Conservation (phyloP, 2,329 filamentous ascomycete species). For the Aureobasidium sp. region DNA sequence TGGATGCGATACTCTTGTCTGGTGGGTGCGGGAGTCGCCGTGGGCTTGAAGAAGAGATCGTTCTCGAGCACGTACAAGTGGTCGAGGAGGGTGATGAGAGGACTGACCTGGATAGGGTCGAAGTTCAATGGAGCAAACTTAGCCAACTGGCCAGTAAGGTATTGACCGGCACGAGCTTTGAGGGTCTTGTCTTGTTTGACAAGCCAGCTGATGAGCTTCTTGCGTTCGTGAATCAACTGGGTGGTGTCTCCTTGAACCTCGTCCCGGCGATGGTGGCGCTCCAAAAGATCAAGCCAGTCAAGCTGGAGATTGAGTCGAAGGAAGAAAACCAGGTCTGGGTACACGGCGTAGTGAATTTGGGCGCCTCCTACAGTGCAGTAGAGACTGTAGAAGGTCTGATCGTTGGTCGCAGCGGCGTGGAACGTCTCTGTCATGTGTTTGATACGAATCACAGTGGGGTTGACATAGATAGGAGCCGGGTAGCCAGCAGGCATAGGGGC, state of each 20-base stretch:
- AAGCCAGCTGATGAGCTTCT: background rate
- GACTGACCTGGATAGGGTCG: background rate
- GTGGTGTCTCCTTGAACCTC: background rate
- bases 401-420: background rate
- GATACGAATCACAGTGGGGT: background rate
- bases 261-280: background rate
- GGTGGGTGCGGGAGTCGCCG: background rate
- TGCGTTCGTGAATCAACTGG: background rate
- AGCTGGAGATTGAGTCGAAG: background rate
- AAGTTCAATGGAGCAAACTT: background rate
- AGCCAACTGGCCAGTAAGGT: background rate
- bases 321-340: background rate
- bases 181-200: background rate
- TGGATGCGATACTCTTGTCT: background rate
- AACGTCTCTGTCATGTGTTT: background rate
- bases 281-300: background rate
- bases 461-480: background rate
- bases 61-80: background rate
- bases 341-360: background rate
- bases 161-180: background rate
- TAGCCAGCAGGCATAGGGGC: background rate
- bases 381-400: background rate
- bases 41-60: background rate
- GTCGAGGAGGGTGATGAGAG: background rate
- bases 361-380: background rate